Evolutionary conservation across 2,329 filamentous ascomycete species (phyloP).

Genomic region (Colletotrichum kahawae): DNA sequence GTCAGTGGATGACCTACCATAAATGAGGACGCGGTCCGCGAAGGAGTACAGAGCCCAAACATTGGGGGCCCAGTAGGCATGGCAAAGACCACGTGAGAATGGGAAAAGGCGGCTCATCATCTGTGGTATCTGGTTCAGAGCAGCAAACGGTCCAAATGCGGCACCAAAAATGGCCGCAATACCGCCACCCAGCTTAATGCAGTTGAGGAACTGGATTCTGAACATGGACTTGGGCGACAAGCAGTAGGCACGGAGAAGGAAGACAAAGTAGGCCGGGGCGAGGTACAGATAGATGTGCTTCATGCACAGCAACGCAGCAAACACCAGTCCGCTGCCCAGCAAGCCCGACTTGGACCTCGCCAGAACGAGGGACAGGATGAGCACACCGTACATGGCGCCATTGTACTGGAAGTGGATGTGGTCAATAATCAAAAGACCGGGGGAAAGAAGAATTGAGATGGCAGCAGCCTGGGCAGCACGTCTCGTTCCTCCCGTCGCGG

Average conservation of each 20-base stretch:
- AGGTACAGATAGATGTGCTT: slow-evolving; percentile 99
- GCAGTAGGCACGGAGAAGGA: slow-evolving; percentile 87
- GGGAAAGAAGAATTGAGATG: slow-evolving; percentile 88
- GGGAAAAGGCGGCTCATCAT: slow-evolving; percentile 86
- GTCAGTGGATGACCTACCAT: slow-evolving; percentile 57
- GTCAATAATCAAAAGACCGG: slow-evolving; percentile 94
- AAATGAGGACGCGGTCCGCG: slow-evolving; percentile 80
- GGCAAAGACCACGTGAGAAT: slow-evolving; percentile 90
- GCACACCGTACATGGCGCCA: slow-evolving; percentile 90
- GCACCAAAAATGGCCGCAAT: slow-evolving; percentile 73
- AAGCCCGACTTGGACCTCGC: slow-evolving; percentile 78
- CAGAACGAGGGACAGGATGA: slow-evolving; percentile 85
- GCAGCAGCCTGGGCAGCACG: slow-evolving; percentile 84
- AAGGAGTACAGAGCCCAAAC: slow-evolving; percentile 98
- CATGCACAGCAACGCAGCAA: slow-evolving; percentile 86
- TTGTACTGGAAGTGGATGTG: slow-evolving; percentile 99
- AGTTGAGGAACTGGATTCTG: slow-evolving; percentile 77
- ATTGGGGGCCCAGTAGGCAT: slow-evolving; percentile 98
- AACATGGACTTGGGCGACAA: slow-evolving; percentile 79
- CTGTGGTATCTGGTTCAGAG: slow-evolving; percentile 83
- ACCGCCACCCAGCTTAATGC: slow-evolving; percentile 79
- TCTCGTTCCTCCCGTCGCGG: slow-evolving; percentile 68
- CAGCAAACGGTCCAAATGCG: slow-evolving; percentile 90
- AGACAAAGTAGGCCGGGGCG: slow-evolving; percentile 94
- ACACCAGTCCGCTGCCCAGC: slow-evolving; percentile 79